Evolutionary conservation across 768 basidiomycete genomes (phyloP).

Genomic region (Tubosaeta sp.): DNA sequence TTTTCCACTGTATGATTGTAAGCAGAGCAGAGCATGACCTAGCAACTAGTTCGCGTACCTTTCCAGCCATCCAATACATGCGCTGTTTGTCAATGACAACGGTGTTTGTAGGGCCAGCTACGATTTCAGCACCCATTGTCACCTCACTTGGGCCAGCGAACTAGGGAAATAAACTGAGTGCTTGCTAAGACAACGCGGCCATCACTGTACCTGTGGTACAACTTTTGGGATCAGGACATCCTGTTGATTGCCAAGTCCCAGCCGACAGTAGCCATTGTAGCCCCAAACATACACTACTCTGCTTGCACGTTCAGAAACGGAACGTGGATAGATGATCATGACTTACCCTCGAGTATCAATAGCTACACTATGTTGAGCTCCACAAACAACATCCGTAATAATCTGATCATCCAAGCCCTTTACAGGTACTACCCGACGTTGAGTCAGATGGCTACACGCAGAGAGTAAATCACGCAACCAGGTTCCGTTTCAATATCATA

Average conservation of each 20-base stretch:
- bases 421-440: conserved; percentile 53
- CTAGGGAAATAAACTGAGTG: conserved; percentile 31
- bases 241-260: conserved; percentile 83
- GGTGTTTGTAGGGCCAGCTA: conserved; percentile 81
- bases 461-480: conserved; percentile 38
- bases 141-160: conserved; percentile 69
- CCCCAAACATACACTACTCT: conserved; percentile 85
- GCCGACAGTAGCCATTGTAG: conserved; percentile 86
- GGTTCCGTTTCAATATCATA: conserved; percentile 76
- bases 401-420: conserved; percentile 72
- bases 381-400: conserved; percentile 79
- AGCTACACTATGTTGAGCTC: conserved; percentile 83
- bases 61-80: conserved; percentile 88
- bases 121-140: conserved; percentile 58
- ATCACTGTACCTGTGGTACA: conserved; percentile 63
- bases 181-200: background rate
- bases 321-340: background rate
- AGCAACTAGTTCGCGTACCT: conserved; percentile 37
- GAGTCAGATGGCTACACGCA: background rate
- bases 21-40: background rate
- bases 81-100: conserved; percentile 77
- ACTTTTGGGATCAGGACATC: conserved; percentile 76
- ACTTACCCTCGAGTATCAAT: conserved; percentile 71
- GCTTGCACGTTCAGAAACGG: conserved; percentile 7
- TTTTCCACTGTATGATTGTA: conserved; percentile 71